These are phyloP conservation scores for Aspergillus ellipticus DNA, from an alignment of 495 filamentous ascomycete species.

Conservation along the genomic window DNA sequence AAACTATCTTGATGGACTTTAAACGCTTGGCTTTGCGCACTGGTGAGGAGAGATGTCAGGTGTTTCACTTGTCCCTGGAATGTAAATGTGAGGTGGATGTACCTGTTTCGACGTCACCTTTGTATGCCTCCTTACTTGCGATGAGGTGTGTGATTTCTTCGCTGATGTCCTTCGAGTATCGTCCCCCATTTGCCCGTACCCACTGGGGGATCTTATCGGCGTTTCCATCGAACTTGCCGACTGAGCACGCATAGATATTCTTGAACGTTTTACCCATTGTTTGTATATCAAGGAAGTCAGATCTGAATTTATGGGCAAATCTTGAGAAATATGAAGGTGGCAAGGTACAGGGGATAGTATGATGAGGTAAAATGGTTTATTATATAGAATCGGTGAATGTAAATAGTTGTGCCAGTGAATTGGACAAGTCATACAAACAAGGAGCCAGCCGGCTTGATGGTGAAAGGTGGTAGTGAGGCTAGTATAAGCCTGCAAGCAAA, in stretches of 20 bases:
- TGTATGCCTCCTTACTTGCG: constrained; percentile 48
- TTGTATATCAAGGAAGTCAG: background rate
- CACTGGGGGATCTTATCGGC: constrained; percentile 49
- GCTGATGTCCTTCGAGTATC: constrained; percentile 35
- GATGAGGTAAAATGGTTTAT: background rate
- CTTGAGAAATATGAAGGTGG: constrained; percentile 1
- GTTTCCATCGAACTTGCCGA: constrained; percentile 40
- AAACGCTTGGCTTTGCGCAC: constrained; percentile 40
- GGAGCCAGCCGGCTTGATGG: background rate
- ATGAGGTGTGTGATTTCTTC: constrained; percentile 57
- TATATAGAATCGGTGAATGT: too few relatives aligned
- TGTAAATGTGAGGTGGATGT: constrained; percentile 8
- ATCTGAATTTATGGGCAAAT: background rate
- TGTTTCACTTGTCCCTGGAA: too few relatives aligned
- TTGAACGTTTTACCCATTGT: constrained; percentile 34
- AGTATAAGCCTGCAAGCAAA: background rate
- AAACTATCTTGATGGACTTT: constrained; percentile 49
- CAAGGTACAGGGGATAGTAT: background rate
- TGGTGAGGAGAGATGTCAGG: too few relatives aligned
- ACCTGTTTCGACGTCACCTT: constrained; percentile 43
- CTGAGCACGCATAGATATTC: constrained; percentile 21
- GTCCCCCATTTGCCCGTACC: constrained; percentile 52
- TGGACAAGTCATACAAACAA: background rate
- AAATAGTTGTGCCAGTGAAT: background rate
- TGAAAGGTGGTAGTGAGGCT: background rate